Evolutionary conservation across 1,139 yeast genomes (phyloP).

Genomic region (Geotrichum reessii): DNA sequence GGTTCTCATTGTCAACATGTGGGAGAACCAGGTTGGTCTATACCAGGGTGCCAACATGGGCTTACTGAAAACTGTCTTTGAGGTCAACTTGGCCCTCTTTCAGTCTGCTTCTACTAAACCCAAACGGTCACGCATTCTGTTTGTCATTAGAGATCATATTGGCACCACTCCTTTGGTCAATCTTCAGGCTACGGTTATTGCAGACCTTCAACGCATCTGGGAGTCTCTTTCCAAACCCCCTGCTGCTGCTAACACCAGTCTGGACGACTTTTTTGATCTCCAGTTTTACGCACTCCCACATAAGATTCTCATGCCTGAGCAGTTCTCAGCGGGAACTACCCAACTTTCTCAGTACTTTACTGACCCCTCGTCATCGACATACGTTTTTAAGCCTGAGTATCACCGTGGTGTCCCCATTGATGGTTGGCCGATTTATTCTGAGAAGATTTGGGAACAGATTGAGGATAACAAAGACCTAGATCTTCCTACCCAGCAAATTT

Average conservation of each 20-base stretch:
- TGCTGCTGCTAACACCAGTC: constrained; percentile 41
- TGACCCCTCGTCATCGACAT: constrained; percentile 26
- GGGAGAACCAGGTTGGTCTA: constrained; percentile 96
- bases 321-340: constrained; percentile 60
- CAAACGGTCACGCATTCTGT: constrained; percentile 66
- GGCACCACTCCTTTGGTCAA: constrained; percentile 81
- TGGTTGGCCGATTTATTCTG: constrained; percentile 93
- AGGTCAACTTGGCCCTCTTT: constrained; percentile 82
- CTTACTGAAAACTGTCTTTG: constrained; percentile 87
- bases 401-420: constrained; percentile 88
- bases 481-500: constrained; percentile 90
- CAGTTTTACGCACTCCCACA: constrained; percentile 80
- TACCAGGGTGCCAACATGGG: constrained; percentile 99
- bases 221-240: constrained; percentile 63
- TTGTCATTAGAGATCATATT: constrained; percentile 87
- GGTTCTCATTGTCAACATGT: constrained; percentile 80
- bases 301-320: constrained; percentile 71
- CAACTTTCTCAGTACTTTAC: constrained; percentile 56
- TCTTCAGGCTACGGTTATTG: constrained; percentile 58
- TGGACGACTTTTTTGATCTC: constrained; percentile 78
- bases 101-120: constrained; percentile 36
- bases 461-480: constrained; percentile 89
- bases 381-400: constrained; percentile 61
- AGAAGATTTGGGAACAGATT: constrained; percentile 90
- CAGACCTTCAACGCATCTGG: constrained; percentile 79